Evolutionary conservation across 2,329 filamentous ascomycete species (phyloP).

Genomic region (Xylariales sp.): DNA sequence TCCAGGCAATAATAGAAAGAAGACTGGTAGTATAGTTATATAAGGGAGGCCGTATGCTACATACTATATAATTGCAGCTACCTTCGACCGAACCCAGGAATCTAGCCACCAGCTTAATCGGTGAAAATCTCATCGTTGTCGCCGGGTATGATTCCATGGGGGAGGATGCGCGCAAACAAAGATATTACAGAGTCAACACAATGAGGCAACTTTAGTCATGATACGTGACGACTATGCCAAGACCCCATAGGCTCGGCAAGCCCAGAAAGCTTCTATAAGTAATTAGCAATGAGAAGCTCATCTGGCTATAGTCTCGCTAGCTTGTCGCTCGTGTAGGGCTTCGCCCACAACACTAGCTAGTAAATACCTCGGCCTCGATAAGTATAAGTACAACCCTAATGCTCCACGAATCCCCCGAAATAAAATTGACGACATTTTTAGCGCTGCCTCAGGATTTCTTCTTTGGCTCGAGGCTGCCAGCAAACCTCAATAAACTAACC

Average conservation of each 20-base stretch:
- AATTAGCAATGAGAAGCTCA: too few species aligned
- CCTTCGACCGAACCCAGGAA: background rate
- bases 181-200: background rate
- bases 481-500: too few species aligned
- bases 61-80: background rate
- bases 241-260: background rate
- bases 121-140: background rate
- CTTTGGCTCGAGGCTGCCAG: background rate
- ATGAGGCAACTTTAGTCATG: background rate
- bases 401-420: background rate
- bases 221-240: background rate
- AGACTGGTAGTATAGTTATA: background rate
- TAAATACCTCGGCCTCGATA: background rate
- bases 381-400: background rate
- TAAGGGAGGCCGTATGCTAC: too few species aligned
- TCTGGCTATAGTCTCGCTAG: background rate
- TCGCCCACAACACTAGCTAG: background rate
- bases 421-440: background rate
- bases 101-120: too few species aligned
- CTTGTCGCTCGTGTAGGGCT: background rate
- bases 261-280: background rate
- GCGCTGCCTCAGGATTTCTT: background rate
- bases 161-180: background rate
- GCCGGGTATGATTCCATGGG: background rate
- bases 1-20: background rate